Evolutionary conservation across 2,329 filamentous ascomycete species (phyloP).

Genomic region (Nannizziopsis arthrosporioides): DNA sequence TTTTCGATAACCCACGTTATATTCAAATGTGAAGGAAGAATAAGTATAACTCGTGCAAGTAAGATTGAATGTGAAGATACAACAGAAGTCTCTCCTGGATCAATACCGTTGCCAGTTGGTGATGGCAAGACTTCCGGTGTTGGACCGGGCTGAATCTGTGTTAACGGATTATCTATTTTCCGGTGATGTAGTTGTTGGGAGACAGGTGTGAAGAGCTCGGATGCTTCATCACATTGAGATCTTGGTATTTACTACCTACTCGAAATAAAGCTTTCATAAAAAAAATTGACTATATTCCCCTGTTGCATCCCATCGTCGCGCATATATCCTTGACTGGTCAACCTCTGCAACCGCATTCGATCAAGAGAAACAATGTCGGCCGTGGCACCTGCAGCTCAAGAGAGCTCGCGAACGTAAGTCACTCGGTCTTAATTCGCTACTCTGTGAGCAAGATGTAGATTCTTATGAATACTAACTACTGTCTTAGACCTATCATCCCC

Average conservation of each 20-base stretch:
- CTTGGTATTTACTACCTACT: no score
- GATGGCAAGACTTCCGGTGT: no score
- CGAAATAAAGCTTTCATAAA: no score
- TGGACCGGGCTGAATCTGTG: background rate
- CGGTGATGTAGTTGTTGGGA: background rate
- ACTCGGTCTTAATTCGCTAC: background rate
- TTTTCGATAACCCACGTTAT: no score
- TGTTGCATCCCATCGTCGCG: background rate
- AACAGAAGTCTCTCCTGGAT: no score
- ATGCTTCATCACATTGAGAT: no score
- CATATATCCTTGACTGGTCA: background rate
- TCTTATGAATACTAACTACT: background rate
- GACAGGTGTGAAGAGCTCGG: no score
- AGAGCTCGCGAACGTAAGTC: conserved; percentile 58
- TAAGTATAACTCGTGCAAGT: no score
- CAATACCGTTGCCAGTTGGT: no score
- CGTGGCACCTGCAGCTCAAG: conserved; percentile 61
- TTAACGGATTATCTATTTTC: background rate
- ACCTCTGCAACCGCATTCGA: background rate
- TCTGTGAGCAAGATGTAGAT: background rate
- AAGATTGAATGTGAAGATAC: no score
- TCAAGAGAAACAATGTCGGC: conserved; percentile 57
- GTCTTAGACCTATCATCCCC: conserved; percentile 56
- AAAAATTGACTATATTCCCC: no score
- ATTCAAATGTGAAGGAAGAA: no score